phyloP scores from a whole-genome alignment of 1,284 basidiomycete species.

The Tetrapyrgos nigripes region DNA sequence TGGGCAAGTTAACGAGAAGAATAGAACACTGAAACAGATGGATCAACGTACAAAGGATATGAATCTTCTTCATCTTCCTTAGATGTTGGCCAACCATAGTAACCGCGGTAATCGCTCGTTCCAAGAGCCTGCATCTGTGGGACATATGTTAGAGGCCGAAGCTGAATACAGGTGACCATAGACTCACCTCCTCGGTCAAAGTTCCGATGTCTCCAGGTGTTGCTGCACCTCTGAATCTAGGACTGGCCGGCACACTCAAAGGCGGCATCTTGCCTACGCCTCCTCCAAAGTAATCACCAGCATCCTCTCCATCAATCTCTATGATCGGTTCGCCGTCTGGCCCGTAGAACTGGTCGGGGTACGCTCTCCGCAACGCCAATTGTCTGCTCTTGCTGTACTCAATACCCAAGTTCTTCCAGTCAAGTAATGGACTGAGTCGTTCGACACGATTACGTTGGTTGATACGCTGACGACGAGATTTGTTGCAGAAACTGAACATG shows the following conservation, averaged over 20 bases:
- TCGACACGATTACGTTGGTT: constrained; percentile 99
- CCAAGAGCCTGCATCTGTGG: constrained; percentile 81
- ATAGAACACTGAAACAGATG: neutral
- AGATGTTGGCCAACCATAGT: constrained; percentile 60
- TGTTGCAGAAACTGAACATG: constrained; percentile 84
- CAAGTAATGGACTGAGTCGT: constrained; percentile 88
- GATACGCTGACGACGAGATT: constrained; percentile 95
- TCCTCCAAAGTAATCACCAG: constrained; percentile 47
- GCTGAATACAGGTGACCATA: neutral
- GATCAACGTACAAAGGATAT: constrained; percentile 81
- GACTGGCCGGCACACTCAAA: constrained; percentile 87
- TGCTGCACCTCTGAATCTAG: constrained; percentile 80
- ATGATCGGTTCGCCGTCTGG: constrained; percentile 46
- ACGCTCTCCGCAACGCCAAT: constrained; percentile 90
- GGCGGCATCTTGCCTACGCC: constrained; percentile 75
- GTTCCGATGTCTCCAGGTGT: constrained; percentile 96
- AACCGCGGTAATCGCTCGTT: constrained; percentile 90
- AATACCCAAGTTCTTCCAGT: constrained; percentile 98
- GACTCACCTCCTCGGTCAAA: constrained; percentile 82
- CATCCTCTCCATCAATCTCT: constrained; percentile 64
- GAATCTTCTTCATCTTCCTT: constrained; percentile 88
- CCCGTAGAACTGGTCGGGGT: constrained; percentile 90
- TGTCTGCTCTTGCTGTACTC: constrained; percentile 97
- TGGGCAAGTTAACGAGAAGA: constrained; percentile 6
- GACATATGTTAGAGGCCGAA: constrained; percentile 6